These are phyloP conservation scores for Calonectria pseudoturangicola DNA, from an alignment of 2,329 filamentous ascomycete species.

Conservation along the genomic window DNA sequence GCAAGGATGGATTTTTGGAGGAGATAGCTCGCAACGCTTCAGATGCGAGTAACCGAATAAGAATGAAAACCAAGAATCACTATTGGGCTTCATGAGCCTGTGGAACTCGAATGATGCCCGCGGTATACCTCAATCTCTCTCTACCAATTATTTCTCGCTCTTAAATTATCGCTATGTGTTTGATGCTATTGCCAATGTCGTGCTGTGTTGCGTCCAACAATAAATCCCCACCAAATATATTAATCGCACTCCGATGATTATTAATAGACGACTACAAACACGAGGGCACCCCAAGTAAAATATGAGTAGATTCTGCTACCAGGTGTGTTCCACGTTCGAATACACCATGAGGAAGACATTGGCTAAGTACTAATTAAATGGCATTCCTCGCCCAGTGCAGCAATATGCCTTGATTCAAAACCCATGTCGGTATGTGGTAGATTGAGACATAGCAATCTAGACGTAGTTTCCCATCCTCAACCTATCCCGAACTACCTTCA, in stretches of 20 bases:
- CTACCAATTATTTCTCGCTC: constrained; percentile 34
- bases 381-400: neutral
- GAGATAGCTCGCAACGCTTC: constrained; percentile 42
- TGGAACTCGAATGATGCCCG: constrained; percentile 54
- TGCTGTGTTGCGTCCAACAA: neutral
- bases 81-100: constrained; percentile 47
- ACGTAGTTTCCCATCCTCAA: neutral
- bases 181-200: neutral
- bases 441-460: neutral
- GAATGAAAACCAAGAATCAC: constrained; percentile 49
- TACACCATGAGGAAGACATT: neutral
- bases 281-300: neutral
- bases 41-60: constrained; percentile 27
- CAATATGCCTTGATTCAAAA: too few species aligned
- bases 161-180: neutral
- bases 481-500: constrained; percentile 5
- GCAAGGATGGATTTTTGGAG: constrained; percentile 37
- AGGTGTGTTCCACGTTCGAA: neutral
- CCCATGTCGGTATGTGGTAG: too few species aligned
- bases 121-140: constrained; percentile 48
- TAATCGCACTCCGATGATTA: too few species aligned
- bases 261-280: too few species aligned
- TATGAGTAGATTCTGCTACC: neutral
- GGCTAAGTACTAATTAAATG: neutral
- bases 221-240: too few species aligned